phyloP scores from a whole-genome alignment of 352 stramenopile genomes.

The Thraustotheca clavata region DNA sequence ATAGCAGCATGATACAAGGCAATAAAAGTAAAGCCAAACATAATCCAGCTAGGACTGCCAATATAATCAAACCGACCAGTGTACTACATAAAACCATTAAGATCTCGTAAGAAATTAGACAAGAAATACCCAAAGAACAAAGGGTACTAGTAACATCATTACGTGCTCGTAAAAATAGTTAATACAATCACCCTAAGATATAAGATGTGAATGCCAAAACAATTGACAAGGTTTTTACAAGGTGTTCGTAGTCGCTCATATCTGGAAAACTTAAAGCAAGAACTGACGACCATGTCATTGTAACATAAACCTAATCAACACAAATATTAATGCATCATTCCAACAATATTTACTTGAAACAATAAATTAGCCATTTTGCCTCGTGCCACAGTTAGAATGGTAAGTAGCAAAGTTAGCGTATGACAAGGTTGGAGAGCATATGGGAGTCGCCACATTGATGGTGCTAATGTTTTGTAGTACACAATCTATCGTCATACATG shows the following conservation, averaged over 20 bases:
- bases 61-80: constrained; percentile 19
- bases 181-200: constrained; percentile 7
- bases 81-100: not conserved
- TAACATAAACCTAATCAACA: constrained; percentile 15
- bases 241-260: constrained; percentile 18
- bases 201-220: not conserved
- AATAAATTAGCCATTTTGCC: constrained; percentile 11
- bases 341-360: constrained; percentile 1
- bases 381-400: not conserved
- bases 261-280: constrained; percentile 12
- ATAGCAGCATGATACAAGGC: constrained; percentile 16
- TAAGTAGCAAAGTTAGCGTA: not conserved
- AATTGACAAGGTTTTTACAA: not conserved
- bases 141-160: constrained; percentile 12
- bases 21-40: constrained; percentile 21
- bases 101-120: not conserved
- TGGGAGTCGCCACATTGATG: not conserved
- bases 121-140: constrained; percentile 9
- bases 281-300: constrained; percentile 18
- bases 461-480: constrained; percentile 16
- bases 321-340: not conserved
- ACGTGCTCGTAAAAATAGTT: constrained; percentile 20
- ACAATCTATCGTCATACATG: not conserved
- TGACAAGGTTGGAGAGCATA: constrained; percentile 20
- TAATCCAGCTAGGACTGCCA: constrained; percentile 19